phyloP scores from a whole-genome alignment of 345 rosid genomes.

The Syzygium aqueum region DNA sequence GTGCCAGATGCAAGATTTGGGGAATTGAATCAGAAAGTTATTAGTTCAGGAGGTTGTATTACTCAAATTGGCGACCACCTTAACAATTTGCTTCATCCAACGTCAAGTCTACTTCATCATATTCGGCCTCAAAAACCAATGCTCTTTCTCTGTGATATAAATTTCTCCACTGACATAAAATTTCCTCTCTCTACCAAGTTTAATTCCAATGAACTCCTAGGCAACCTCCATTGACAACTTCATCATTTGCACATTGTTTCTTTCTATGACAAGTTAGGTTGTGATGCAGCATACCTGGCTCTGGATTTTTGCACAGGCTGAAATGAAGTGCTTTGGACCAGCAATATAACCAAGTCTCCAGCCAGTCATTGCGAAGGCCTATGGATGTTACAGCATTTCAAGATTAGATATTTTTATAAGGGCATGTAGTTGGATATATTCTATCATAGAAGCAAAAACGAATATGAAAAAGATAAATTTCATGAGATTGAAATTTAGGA shows the following conservation, averaged over 20 bases:
- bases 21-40: not conserved
- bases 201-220: not conserved
- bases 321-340: constrained; percentile 85
- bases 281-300: constrained; percentile 62
- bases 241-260: not conserved
- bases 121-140: not conserved
- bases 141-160: not conserved
- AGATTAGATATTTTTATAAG: not conserved
- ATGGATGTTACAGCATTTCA: constrained; percentile 1
- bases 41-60: not conserved
- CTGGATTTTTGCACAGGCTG: constrained; percentile 92
- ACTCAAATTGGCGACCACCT: not conserved
- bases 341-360: constrained; percentile 98
- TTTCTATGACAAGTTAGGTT: not conserved
- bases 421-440: not conserved
- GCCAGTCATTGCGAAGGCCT: constrained; percentile 99
- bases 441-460: not conserved
- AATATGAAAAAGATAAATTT: not conserved
- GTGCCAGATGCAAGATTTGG: not conserved
- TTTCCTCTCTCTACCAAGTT: not conserved
- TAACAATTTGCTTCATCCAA: not conserved
- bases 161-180: not conserved
- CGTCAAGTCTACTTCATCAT: not conserved
- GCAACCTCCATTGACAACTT: not conserved
- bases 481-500: not conserved